Conservation (phyloP, 164 flowering plant genomes). For the Litsea cubeba region DNA sequence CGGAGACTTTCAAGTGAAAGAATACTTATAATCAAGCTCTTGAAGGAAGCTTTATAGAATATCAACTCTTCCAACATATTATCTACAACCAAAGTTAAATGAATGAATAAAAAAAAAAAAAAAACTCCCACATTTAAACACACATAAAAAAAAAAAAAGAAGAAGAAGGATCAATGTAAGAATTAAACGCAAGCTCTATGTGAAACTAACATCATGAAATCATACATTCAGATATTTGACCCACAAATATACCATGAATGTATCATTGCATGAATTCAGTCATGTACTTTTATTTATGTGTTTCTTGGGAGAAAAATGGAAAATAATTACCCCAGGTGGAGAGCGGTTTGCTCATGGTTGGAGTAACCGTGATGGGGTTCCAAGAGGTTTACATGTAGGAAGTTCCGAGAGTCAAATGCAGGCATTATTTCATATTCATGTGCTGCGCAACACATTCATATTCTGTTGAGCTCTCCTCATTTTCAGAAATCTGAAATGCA, state of each 20-base stretch:
- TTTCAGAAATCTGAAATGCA: constrained; percentile 52
- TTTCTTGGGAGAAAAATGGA: too few relatives aligned
- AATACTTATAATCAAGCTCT: background rate
- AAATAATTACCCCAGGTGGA: constrained; percentile 56
- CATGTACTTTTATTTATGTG: too few relatives aligned
- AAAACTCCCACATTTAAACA: too few relatives aligned
- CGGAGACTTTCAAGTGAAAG: background rate
- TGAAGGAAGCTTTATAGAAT: background rate
- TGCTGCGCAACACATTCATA: constrained; percentile 51
- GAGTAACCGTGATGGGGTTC: constrained; percentile 49
- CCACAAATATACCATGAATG: too few relatives aligned
- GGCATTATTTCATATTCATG: constrained; percentile 41
- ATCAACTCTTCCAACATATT: background rate
- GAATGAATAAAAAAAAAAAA: too few relatives aligned
- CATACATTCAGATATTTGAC: too few relatives aligned
- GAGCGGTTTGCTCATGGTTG: constrained; percentile 63
- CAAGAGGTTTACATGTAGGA: constrained; percentile 60
- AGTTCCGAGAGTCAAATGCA: constrained; percentile 57
- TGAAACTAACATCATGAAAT: too few relatives aligned
- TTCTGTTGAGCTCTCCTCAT: constrained; percentile 63
- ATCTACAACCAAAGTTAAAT: background rate
- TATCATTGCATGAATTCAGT: too few relatives aligned
- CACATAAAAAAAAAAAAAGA: too few relatives aligned
- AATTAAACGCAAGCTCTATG: too few relatives aligned
- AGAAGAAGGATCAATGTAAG: too few relatives aligned